Evolutionary conservation across 2,329 filamentous ascomycete species (phyloP).

Genomic region (Fusarium sp.): DNA sequence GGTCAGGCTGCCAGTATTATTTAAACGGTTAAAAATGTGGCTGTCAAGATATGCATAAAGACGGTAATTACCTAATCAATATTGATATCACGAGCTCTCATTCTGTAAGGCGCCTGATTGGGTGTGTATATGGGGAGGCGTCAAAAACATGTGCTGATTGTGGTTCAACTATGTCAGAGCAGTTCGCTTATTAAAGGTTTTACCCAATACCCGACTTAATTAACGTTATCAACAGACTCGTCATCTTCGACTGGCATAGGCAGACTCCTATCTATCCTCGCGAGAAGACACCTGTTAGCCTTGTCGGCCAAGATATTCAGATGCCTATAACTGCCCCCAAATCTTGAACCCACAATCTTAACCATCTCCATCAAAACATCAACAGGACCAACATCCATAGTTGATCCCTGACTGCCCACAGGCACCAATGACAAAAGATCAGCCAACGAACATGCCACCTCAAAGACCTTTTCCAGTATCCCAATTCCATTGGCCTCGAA

Average conservation of each 20-base stretch:
- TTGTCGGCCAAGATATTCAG: background rate
- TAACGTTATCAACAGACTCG: background rate
- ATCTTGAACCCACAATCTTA: background rate
- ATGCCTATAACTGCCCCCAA: background rate
- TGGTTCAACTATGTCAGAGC: background rate
- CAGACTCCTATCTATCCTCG: background rate
- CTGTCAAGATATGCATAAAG: background rate
- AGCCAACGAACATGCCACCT: slow-evolving; percentile 49
- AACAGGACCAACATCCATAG: background rate
- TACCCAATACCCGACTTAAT: background rate
- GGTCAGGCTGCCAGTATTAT: no score
- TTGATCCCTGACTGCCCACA: background rate
- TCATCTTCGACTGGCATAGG: background rate
- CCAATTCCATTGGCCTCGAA: slow-evolving; percentile 50
- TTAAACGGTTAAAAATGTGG: background rate
- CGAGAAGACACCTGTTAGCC: background rate
- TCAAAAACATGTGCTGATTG: background rate
- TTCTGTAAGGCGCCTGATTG: background rate
- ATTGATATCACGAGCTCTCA: background rate
- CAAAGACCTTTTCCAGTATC: slow-evolving; percentile 50
- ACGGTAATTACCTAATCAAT: background rate
- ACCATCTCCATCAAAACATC: background rate
- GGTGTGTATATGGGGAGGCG: background rate
- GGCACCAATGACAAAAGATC: slow-evolving; percentile 29
- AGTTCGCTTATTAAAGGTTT: no score